Evolutionary conservation across 73 alveolate species (phyloP), one percentile per base, ranked within the genome.

Genomic region (Paramecium biaurelia): DNA sequence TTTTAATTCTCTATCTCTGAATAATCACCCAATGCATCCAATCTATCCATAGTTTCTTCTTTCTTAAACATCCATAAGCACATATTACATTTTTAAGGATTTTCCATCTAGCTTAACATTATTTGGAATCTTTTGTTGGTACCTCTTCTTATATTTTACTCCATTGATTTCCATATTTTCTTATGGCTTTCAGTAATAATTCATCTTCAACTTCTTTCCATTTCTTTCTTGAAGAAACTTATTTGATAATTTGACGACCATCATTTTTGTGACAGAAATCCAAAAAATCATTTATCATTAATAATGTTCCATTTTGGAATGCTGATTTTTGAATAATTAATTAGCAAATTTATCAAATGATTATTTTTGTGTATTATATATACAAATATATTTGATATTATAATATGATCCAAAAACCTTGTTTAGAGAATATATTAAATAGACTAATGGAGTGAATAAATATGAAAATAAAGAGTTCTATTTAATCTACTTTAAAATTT

Each of bases 151-250:
- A 58, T 24, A 58, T 58, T 12, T 58, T 58, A 20, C 76, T 58
- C 76, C 76, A 58, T 58, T 58, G 20, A 24, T 28, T 58, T 58
- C 76, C 76, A 58, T 58, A 28, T 58, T 58, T 58, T 28, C 38
- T 58, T 21, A 58, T 28, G 14, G 42, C 76, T 58, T 28, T 58
- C 1, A 58, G 14, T 7, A 58, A 15, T 58, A 58, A 58, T 58
- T 58, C 76, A 58, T 58, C 76, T 58, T 58, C 76, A 24, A 58
- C 76, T 24, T 58, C 76, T 6, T 58, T 58, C 76, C 76, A 58
- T 58, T 58, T 58, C 38, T 58, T 58, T 24, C 76, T 0, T 15
- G 41, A 34, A n/a, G 76, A 10, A 24, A 28, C 20, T 24, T 6
- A 58, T 58, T 58, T n/a, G 38, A 7, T 28, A 15, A 15, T 58